Conservation (phyloP, 169 alveolate species). For the Plasmodium malariae region DNA sequence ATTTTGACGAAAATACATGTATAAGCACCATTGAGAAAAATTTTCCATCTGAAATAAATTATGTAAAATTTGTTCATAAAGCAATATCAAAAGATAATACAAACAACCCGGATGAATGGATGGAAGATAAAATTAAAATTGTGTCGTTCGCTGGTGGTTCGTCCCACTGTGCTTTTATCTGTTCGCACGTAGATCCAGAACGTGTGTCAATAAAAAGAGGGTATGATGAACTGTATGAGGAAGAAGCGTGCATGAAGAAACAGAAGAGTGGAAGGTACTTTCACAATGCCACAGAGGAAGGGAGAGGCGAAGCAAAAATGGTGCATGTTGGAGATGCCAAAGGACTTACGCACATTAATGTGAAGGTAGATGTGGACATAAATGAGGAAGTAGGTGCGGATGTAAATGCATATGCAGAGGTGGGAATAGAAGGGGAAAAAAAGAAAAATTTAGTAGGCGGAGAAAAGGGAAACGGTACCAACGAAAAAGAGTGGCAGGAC, state of each 20-base stretch:
- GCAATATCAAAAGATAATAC: slow-evolving; percentile 7
- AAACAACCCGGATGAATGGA: background rate
- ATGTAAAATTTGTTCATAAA: slow-evolving; percentile 16
- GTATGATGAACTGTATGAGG: slow-evolving; percentile 23
- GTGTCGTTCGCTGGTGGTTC: slow-evolving; percentile 67
- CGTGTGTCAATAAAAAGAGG: slow-evolving; percentile 30
- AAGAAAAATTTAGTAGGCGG: background rate
- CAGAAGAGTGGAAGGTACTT: slow-evolving; percentile 14
- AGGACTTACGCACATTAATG: background rate
- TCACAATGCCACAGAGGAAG: background rate
- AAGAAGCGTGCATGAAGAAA: slow-evolving; percentile 14
- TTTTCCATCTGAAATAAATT: slow-evolving; percentile 49
- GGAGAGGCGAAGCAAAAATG: background rate
- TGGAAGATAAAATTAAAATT: slow-evolving; percentile 16
- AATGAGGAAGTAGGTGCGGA: background rate
- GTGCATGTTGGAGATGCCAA: background rate
- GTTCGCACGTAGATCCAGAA: slow-evolving; percentile 40
- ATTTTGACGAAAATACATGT: slow-evolving; percentile 31
- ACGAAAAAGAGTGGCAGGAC: background rate
- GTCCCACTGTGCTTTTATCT: slow-evolving; percentile 67
- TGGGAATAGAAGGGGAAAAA: background rate
- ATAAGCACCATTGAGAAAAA: slow-evolving; percentile 30
- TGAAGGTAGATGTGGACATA: background rate
- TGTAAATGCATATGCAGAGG: background rate
- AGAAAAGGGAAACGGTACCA: background rate